phyloP scores from a whole-genome alignment of 768 basidiomycete species.

The Collybia mongolica region DNA sequence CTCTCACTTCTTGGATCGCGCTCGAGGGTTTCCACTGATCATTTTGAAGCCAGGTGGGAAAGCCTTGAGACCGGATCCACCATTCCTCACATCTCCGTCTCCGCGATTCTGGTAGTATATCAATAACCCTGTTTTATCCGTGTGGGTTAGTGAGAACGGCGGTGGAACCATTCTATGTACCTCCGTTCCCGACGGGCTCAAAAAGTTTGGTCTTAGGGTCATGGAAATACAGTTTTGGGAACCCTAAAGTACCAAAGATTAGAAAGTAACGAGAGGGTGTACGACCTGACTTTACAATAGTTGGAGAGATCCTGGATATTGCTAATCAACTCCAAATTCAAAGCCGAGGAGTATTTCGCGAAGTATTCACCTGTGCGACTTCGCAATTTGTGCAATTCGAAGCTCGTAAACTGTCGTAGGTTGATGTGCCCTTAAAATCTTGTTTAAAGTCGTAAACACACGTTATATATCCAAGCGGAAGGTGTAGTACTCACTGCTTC shows the following conservation, averaged over 20 bases:
- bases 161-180: conserved; percentile 12
- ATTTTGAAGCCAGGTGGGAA: conserved; percentile 44
- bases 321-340: not conserved
- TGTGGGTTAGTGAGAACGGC: not conserved
- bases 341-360: not conserved
- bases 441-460: not conserved
- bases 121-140: conserved; percentile 25
- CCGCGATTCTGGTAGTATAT: conserved; percentile 45
- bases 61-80: conserved; percentile 37
- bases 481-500: conserved; percentile 25
- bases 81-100: conserved; percentile 32
- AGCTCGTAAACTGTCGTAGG: conserved; percentile 30
- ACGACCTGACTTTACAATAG: conserved; percentile 27
- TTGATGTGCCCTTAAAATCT: conserved; percentile 35
- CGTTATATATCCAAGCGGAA: not conserved
- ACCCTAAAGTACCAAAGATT: conserved; percentile 23
- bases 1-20: conserved; percentile 33
- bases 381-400: conserved; percentile 38
- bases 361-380: conserved; percentile 27
- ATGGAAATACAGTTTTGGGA: conserved; percentile 40
- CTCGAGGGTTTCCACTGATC: conserved; percentile 38
- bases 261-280: not conserved
- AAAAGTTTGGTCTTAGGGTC: conserved; percentile 35
- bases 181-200: conserved; percentile 37
- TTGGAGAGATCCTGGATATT: conserved; percentile 33